These are phyloP conservation scores for Penicillium paneum DNA, from an alignment of 2,329 filamentous ascomycete genomes.

Conservation along the genomic window DNA sequence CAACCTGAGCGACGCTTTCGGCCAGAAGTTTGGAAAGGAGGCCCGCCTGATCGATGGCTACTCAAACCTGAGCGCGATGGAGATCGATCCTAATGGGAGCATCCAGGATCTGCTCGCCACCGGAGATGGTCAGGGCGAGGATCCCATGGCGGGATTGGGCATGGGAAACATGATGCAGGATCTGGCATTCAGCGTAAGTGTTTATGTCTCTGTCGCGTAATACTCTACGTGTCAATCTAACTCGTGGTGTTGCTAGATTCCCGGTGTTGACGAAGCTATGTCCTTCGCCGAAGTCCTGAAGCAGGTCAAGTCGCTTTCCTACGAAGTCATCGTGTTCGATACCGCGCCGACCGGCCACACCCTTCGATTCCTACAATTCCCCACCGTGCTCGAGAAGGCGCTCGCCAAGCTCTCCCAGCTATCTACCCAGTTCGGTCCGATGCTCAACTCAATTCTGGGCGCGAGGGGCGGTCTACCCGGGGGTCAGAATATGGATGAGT, in stretches of 20 bases:
- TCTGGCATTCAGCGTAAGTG: slow-evolving; percentile 78
- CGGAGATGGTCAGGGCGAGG: slow-evolving; percentile 59
- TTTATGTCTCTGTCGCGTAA: not conserved
- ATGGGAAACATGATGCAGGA: slow-evolving; percentile 99
- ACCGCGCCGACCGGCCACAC: slow-evolving; percentile 97
- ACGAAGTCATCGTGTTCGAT: slow-evolving; percentile 99
- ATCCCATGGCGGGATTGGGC: slow-evolving; percentile 66
- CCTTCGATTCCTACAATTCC: slow-evolving; percentile 96
- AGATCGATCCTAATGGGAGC: slow-evolving; percentile 96
- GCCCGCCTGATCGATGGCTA: slow-evolving; percentile 89
- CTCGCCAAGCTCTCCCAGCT: slow-evolving; percentile 96
- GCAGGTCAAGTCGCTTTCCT: slow-evolving; percentile 97
- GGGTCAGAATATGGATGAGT: slow-evolving; percentile 86
- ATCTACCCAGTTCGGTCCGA: slow-evolving; percentile 88
- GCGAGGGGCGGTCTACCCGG: slow-evolving; percentile 74
- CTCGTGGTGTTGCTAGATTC: slow-evolving; percentile 61
- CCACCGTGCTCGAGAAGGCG: slow-evolving; percentile 95
- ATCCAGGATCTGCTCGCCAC: slow-evolving; percentile 92
- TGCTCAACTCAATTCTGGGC: slow-evolving; percentile 90
- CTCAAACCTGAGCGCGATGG: slow-evolving; percentile 93
- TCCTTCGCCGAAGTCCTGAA: slow-evolving; percentile 98
- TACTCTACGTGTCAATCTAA: slow-evolving; percentile 9
- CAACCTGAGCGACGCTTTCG: slow-evolving; percentile 96
- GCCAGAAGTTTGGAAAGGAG: slow-evolving; percentile 99
- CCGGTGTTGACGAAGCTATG: slow-evolving; percentile 98